Base-by-base conservation (phyloP, 2,329 filamentous ascomycete genomes). In the Alternaria burnsii region DNA sequence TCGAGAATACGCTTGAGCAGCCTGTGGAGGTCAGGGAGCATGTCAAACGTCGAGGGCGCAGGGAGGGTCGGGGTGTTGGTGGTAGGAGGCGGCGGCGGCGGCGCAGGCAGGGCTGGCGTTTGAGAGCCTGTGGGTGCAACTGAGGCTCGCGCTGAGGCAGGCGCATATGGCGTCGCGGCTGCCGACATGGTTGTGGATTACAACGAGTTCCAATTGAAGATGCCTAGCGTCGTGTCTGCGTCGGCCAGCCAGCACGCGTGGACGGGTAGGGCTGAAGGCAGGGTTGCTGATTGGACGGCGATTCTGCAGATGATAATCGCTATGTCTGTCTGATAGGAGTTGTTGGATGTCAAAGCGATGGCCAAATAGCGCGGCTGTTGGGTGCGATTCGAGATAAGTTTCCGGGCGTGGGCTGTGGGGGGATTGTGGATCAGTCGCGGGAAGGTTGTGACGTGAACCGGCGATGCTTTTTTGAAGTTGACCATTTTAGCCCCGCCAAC, bases 11-110 rank as follows among this genome's bases (percentile, higher is more conserved):
- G 91, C 67, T 88, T 84, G 62, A 97, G 88, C 68, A 97, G 87
- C 60, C 88, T 85, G 72, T 92, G 89, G 55, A 97, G 87, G 72
- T 93, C 88, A 26, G 93, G 92, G 55, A 97, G 86, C 69, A 93
- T 88, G 82, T 97, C 94, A 81, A 97, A 92, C 51, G 88, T 88
- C 78, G 94, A 90, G 28, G 94, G 91, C 51, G 91, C 87, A 63
- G 95, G 90, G 57, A 90, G 88, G 3, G 86, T 81, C 32, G 89
- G 85, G 59, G 85, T 58, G 60, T 85, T 59, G 51, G 69, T 44
- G 46, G 65, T 60, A 38, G 70, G 62, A 44, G 65, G 58, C 52
- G 70, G 63, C 52, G 70, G 63, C 28, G 28, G 63, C 52, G 70
- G 63, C 28, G 28, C 28, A 30, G 28, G 28, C 41, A 71, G 65